Conservation (phyloP, 2,329 filamentous ascomycete species). For the Calonectria henricotiae region DNA sequence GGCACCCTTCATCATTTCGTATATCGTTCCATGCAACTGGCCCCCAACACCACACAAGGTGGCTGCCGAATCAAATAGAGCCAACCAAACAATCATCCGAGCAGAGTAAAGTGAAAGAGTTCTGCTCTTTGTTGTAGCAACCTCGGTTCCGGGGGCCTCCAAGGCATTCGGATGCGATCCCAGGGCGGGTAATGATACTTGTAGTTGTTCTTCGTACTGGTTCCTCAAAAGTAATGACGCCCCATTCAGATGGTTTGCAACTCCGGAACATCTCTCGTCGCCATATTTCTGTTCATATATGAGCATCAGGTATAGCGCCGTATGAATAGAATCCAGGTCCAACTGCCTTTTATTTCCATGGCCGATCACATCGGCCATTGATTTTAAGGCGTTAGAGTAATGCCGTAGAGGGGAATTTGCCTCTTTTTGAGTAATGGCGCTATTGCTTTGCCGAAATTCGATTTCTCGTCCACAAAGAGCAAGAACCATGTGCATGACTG, state of each 20-base stretch:
- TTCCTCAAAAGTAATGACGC: slow-evolving; percentile 54
- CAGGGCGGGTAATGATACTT: slow-evolving; percentile 13
- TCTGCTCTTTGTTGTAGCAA: neutral
- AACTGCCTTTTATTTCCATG: slow-evolving; percentile 43
- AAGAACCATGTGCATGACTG: slow-evolving; percentile 59
- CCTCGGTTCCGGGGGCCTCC: neutral
- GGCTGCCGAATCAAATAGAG: slow-evolving; percentile 54
- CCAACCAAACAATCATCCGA: slow-evolving; percentile 57
- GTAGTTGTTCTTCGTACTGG: slow-evolving; percentile 42
- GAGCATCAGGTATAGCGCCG: slow-evolving; percentile 58
- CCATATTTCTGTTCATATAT: slow-evolving; percentile 60
- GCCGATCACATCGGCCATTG: slow-evolving; percentile 54
- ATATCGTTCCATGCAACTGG: slow-evolving; percentile 52
- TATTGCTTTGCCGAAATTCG: slow-evolving; percentile 48
- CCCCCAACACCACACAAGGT: slow-evolving; percentile 56
- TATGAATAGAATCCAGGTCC: slow-evolving; percentile 54
- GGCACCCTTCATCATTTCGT: slow-evolving; percentile 25
- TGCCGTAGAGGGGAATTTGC: slow-evolving; percentile 49
- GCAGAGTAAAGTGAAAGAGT: slow-evolving; percentile 55
- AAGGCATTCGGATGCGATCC: neutral
- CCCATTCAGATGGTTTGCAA: slow-evolving; percentile 55
- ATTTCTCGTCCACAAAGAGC: slow-evolving; percentile 56
- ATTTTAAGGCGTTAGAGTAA: slow-evolving; percentile 55
- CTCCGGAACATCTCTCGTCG: slow-evolving; percentile 54
- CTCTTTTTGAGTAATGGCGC: slow-evolving; percentile 23